phyloP scores from a whole-genome alignment of 306 rosid species.

The Begonia fuchsioides region DNA sequence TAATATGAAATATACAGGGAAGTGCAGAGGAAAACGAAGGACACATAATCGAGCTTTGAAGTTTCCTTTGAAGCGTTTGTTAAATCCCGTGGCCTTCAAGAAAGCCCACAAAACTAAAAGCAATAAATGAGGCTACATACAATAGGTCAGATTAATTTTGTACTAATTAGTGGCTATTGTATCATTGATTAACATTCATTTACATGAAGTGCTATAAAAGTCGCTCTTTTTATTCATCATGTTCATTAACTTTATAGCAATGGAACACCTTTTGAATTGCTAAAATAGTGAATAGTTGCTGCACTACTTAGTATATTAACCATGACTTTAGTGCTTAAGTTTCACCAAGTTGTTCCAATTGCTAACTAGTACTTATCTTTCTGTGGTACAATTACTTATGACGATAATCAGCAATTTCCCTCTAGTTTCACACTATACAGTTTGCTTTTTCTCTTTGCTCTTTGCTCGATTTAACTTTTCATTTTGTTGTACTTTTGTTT shows the following conservation, averaged over 20 bases:
- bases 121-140: conserved; percentile 13
- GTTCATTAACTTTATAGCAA: neutral
- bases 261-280: neutral
- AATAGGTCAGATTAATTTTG: neutral
- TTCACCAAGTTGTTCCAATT: too few relatives aligned
- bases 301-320: too few relatives aligned
- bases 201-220: neutral
- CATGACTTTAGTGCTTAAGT: too few relatives aligned
- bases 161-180: neutral
- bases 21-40: conserved; percentile 26
- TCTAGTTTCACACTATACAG: too few relatives aligned
- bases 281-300: too few relatives aligned
- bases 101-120: conserved; percentile 30
- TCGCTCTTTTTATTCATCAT: too few relatives aligned
- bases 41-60: conserved; percentile 9
- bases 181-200: neutral
- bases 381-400: too few relatives aligned
- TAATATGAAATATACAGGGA: conserved; percentile 26
- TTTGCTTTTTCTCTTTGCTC: too few relatives aligned
- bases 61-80: conserved; percentile 39
- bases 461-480: too few relatives aligned
- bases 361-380: too few relatives aligned
- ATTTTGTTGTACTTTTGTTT: too few relatives aligned
- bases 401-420: too few relatives aligned
- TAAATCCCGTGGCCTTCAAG: conserved; percentile 34